These are phyloP conservation scores for Closterium sp. DNA, from an alignment of 139 green algal genomes.

Conservation along the genomic window DNA sequence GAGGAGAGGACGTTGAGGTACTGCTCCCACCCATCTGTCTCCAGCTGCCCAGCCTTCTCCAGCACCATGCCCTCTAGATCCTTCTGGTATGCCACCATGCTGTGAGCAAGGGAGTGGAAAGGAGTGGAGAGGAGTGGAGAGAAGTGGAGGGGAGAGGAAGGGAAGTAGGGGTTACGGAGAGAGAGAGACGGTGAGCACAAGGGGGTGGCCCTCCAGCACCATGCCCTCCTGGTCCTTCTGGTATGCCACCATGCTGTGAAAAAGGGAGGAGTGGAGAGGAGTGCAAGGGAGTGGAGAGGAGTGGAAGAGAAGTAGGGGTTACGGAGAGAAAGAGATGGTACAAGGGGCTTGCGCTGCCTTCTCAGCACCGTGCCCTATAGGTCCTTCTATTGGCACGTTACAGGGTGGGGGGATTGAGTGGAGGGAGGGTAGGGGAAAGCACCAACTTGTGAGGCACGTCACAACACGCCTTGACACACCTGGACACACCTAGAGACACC, in stretches of 20 bases:
- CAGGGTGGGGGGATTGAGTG: not conserved
- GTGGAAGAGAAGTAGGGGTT: not conserved
- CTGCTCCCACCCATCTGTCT: slow-evolving; percentile 41
- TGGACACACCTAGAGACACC: too few relatives aligned
- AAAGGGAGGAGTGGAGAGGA: not conserved
- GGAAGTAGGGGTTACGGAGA: not conserved
- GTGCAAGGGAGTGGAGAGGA: not conserved
- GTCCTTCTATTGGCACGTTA: too few relatives aligned
- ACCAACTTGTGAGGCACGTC: too few relatives aligned
- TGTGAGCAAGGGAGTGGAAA: not conserved
- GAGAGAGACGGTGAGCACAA: slow-evolving; percentile 6
- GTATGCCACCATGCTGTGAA: slow-evolving; percentile 48
- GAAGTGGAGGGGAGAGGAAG: not conserved
- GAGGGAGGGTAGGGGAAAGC: too few relatives aligned
- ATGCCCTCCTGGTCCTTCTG: slow-evolving; percentile 50
- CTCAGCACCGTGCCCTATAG: not conserved
- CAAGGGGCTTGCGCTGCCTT: not conserved
- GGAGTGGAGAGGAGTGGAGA: not conserved
- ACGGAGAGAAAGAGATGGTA: too few relatives aligned
- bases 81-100: slow-evolving; percentile 54
- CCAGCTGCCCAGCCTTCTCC: slow-evolving; percentile 49
- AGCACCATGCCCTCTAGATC: slow-evolving; percentile 51
- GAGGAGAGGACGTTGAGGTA: slow-evolving; percentile 47
- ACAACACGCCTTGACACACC: too few relatives aligned
- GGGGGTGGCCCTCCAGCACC: slow-evolving; percentile 32